Evolutionary conservation across 768 basidiomycete genomes (phyloP), one percentile per base, ranked within the genome.

Genomic region (Candolleomyces efflorescens): DNA sequence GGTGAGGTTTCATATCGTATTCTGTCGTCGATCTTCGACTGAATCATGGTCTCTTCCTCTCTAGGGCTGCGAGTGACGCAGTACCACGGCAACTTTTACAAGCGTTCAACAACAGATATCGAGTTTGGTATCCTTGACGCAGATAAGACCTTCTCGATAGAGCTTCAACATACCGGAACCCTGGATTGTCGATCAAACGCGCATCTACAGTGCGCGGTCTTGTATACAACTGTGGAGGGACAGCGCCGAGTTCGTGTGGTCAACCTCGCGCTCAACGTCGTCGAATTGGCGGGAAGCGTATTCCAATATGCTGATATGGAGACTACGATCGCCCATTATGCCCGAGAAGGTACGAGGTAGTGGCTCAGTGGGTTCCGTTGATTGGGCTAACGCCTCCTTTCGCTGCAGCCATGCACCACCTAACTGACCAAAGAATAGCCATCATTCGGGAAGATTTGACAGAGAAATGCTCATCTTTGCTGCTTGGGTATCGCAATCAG

Each of bases 281-380:
- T 85, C 2, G 81, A 86, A 39, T 73, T 98, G 61, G 92, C 94
- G n/a, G 92, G 86, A 9, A 94, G 89, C 67, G 86, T 98, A 11
- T 99, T 95, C 75, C 84, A 89, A 52, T 92, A 77, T 70, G 94
- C 93, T 12, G 97, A 99, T 71, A 80, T 94, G 76, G 95, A 98
- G 63, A 82, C 91, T 2, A 83, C 87, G 1, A 78, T 95, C 22
- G 81, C 84, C 44, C 77, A 89, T 68, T 71, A 93, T 59, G 76
- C 87, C 32, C 90, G 94, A 61, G 84, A 90, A 67, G 87, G 96
- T 94, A 60, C 64, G 82, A 67, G 4, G 6, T 10, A 10, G 5
- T 38, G n/a, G 24, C 17, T 17, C 7, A 24, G 12, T 18, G 9
- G 24, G 23, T 3, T 24, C 1, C 5, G 9, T 7, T 6, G n/a